A percentile compares a stretch with the other conserved stretches of the same genome.
Evolutionary conservation across 2,329 filamentous ascomycete species (phyloP).

Genomic region (Botrytis paeoniae): DNA sequence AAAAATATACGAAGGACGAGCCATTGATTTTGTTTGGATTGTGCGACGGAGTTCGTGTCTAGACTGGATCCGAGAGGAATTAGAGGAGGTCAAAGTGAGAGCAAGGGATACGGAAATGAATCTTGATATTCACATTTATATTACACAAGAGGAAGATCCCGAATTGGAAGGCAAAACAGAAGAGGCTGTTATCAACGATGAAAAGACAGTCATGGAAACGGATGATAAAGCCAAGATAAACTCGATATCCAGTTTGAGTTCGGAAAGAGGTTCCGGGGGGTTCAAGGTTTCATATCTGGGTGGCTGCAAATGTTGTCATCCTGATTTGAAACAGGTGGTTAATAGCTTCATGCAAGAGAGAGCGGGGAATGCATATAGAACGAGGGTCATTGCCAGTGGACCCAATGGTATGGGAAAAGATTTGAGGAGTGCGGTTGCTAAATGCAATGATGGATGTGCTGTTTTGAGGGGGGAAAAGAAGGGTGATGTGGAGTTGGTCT

Average conservation of each 20-base stretch:
- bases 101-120: conserved; percentile 41
- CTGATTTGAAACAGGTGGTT: conserved; percentile 41
- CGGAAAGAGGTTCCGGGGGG: not conserved
- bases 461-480: conserved; percentile 55
- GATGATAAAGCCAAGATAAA: conserved; percentile 4
- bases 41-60: conserved; percentile 54
- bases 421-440: conserved; percentile 52
- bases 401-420: conserved; percentile 59
- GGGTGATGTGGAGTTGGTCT: conserved; percentile 54
- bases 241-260: not conserved
- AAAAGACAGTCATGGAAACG: not conserved
- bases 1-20: conserved; percentile 9
- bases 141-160: conserved; percentile 44
- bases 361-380: conserved; percentile 44
- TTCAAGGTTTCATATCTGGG: not conserved
- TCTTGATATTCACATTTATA: conserved; percentile 54
- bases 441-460: conserved; percentile 48
- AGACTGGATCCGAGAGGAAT: conserved; percentile 57
- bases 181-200: not conserved
- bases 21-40: conserved; percentile 63
- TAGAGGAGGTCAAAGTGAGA: conserved; percentile 46
- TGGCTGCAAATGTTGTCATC: conserved; percentile 10
- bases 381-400: conserved; percentile 58
- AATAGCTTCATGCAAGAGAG: conserved; percentile 48
- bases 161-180: not conserved